Percentiles rank a stretch among this genome's conserved stretches.
Evolutionary conservation across 1,139 yeast species (phyloP).

Genomic region (Kurtzmaniella quercitrusa): DNA sequence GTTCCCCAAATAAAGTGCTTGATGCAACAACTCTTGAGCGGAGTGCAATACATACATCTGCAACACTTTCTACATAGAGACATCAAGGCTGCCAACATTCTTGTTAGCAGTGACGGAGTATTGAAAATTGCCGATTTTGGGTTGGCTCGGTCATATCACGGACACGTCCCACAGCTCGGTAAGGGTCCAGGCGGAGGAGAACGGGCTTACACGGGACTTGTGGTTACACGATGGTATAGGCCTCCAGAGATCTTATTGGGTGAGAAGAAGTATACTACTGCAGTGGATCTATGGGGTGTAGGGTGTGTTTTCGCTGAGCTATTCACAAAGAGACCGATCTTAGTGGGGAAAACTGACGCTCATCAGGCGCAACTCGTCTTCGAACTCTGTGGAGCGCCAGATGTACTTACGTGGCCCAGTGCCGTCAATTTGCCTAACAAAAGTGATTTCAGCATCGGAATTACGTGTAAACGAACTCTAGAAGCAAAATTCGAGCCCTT

Average conservation of each 20-base stretch:
- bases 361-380: slow-evolving; percentile 87
- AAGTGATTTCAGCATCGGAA: slow-evolving; percentile 36
- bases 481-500: slow-evolving; percentile 38
- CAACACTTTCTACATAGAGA: slow-evolving; percentile 78
- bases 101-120: slow-evolving; percentile 71
- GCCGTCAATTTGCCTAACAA: slow-evolving; percentile 62
- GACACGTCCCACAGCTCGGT: slow-evolving; percentile 55
- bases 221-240: slow-evolving; percentile 95
- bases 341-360: slow-evolving; percentile 82
- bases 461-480: slow-evolving; percentile 51
- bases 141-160: slow-evolving; percentile 76
- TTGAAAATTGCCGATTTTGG: slow-evolving; percentile 92
- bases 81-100: slow-evolving; percentile 88
- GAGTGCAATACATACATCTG: slow-evolving; percentile 79
- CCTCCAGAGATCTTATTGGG: slow-evolving; percentile 92
- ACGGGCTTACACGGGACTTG: slow-evolving; percentile 78
- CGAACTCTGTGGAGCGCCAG: slow-evolving; percentile 78
- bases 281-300: slow-evolving; percentile 95
- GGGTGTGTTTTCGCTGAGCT: slow-evolving; percentile 96
- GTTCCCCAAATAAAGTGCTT: slow-evolving; percentile 78
- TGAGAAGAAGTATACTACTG: slow-evolving; percentile 81
- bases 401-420: slow-evolving; percentile 58
- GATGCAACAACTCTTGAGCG: slow-evolving; percentile 71
- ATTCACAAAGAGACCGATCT: slow-evolving; percentile 74
- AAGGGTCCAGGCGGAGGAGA: slow-evolving; percentile 72